Conservation (phyloP, 345 rosid species). For the Salix caprea region DNA sequence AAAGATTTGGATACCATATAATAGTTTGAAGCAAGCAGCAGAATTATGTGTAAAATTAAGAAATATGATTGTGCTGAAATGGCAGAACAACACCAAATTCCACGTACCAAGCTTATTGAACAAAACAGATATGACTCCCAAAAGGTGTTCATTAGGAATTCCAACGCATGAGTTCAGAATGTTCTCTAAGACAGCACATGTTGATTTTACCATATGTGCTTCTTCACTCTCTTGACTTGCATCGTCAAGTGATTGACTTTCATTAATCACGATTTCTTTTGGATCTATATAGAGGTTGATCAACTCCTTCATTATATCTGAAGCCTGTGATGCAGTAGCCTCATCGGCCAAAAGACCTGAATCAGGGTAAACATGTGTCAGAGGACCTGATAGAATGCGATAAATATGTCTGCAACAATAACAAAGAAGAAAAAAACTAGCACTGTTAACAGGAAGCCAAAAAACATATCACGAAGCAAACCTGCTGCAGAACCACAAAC, state of each 20-base stretch:
- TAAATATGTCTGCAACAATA: constrained; percentile 4
- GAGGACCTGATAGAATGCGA: not conserved
- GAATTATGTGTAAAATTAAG: not conserved
- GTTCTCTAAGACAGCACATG: constrained; percentile 55
- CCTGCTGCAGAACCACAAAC: constrained; percentile 60
- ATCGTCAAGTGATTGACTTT: constrained; percentile 33
- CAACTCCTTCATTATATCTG: constrained; percentile 56
- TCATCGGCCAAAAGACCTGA: constrained; percentile 63
- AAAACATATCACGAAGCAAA: constrained; percentile 24
- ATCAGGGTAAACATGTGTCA: constrained; percentile 10
- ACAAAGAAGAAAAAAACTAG: not conserved
- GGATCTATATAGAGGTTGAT: constrained; percentile 42
- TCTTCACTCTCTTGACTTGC: constrained; percentile 35
- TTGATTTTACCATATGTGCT: constrained; percentile 39
- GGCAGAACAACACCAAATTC: constrained; percentile 10
- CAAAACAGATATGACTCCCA: constrained; percentile 47
- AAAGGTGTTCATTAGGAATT: constrained; percentile 54
- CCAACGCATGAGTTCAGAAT: constrained; percentile 38
- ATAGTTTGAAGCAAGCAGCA: not conserved
- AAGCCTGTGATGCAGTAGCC: constrained; percentile 55
- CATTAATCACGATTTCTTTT: constrained; percentile 24
- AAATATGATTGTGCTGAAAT: not conserved
- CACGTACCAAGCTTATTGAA: constrained; percentile 71
- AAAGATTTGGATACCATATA: too few relatives aligned
- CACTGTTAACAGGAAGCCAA: not conserved